Base-by-base conservation (phyloP, 2,329 filamentous ascomycete species). In the Phoma herbarum region DNA sequence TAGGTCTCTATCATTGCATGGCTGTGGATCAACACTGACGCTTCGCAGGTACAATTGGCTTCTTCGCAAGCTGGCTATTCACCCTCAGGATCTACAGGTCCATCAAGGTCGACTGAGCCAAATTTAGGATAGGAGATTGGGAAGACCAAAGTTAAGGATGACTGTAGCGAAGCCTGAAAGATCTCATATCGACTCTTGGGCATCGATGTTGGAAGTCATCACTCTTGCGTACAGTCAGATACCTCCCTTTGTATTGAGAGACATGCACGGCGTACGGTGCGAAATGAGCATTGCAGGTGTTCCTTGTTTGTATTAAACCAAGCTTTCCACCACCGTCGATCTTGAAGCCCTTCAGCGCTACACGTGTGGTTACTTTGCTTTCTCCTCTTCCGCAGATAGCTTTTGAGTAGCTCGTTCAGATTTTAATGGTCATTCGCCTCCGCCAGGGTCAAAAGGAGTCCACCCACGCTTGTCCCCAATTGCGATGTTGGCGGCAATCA, bases 61-160 rank as follows among this genome's bases (percentile, higher is more conserved):
- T 95, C 82, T 92, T 97, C 70, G 88, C 95, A 9, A 96, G 92
- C 76, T 98, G 93, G 92, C 86, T 90, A 75, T 99, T 99, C 75
- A 90, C 96, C 52, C 87, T 91, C 67, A 94, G 91, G 77, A 99
- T 99, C 61, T 99, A 99, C 78, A 83, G 88, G 23, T 97, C 93
- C n/a, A 96, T 99, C 81, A 99, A 99, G 83, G 93, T 99, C 65
- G 95, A 99, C 76, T 99, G 78, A 79, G 41, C 33, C 16, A 22
- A 9, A 35, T 8, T 14, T 22, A 35, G 33, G 22, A 25, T 2
- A 39, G 4, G 18, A 39, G 2, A 3, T 11, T 39, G n/a, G 22
- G 37, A 8, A 35, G 3, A 16, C 16, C 14, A 33, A 18, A 35
- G 31, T 1, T 18, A 2, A 10, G 35, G 5, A 9, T 1, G 9